phyloP scores from a whole-genome alignment of 257 asterid species.

The Osmanthus fragrans region DNA sequence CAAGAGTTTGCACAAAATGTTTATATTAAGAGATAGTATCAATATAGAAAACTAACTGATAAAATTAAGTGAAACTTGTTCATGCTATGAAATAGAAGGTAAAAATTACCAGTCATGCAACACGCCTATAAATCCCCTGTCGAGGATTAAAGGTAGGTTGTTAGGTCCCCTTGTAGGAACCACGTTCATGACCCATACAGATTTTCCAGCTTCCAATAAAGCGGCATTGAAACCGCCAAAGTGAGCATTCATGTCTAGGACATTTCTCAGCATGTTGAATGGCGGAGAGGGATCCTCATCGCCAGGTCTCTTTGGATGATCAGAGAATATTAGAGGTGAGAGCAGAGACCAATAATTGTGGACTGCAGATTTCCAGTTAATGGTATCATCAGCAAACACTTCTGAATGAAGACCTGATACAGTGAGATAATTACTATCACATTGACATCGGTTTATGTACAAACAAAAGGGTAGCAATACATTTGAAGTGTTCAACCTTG shows the following conservation, averaged over 20 bases:
- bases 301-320: slow-evolving; percentile 99
- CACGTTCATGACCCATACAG: slow-evolving; percentile 98
- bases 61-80: slow-evolving; percentile 11
- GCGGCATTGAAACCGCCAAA: slow-evolving; percentile 95
- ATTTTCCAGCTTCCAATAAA: slow-evolving; percentile 71
- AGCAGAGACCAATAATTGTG: slow-evolving; percentile 91
- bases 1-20: slow-evolving; percentile 1
- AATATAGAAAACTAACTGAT: neutral
- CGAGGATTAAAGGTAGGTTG: slow-evolving; percentile 76
- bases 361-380: slow-evolving; percentile 76
- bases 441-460: neutral
- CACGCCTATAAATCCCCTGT: slow-evolving; percentile 86
- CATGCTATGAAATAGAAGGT: slow-evolving; percentile 15
- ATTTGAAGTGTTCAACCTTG: neutral
- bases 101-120: slow-evolving; percentile 81
- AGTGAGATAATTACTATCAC: slow-evolving; percentile 7
- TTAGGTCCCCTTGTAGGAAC: slow-evolving; percentile 77
- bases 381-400: slow-evolving; percentile 68
- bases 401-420: slow-evolving; percentile 63
- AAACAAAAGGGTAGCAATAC: slow-evolving; percentile 4
- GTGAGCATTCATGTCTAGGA: slow-evolving; percentile 92
- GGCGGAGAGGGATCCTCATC: slow-evolving; percentile 99
- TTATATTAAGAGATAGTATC: neutral
- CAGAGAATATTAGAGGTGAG: slow-evolving; percentile 93
- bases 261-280: slow-evolving; percentile 98